Conservation (phyloP, 768 basidiomycete species). For the Termitomyces heimii region DNA sequence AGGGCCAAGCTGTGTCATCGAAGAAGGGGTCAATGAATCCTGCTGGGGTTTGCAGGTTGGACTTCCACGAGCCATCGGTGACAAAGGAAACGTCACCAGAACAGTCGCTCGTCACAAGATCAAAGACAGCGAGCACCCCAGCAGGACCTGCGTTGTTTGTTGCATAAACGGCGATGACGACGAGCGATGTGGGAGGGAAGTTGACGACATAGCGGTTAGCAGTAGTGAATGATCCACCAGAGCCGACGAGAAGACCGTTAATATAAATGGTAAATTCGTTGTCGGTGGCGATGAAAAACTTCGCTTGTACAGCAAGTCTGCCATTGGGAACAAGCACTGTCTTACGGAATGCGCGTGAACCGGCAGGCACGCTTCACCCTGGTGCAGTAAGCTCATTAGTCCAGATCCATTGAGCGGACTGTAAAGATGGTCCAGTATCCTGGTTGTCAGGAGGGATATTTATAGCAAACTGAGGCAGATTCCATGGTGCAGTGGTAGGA, state of each 20-base stretch:
- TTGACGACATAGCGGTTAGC: constrained; percentile 15
- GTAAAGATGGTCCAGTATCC: constrained; percentile 17
- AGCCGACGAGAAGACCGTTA: constrained; percentile 21
- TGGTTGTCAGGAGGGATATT: constrained; percentile 10
- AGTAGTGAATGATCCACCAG: constrained; percentile 9
- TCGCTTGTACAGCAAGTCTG: constrained; percentile 16
- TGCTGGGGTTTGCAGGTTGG: constrained; percentile 8
- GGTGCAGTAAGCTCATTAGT: constrained; percentile 19
- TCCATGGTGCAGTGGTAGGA: constrained; percentile 10
- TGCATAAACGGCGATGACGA: constrained; percentile 16
- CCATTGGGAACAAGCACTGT: too few species aligned
- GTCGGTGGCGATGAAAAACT: constrained; percentile 20
- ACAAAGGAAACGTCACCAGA: constrained; percentile 6
- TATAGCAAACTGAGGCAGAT: too few species aligned
- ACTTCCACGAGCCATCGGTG: constrained; percentile 21
- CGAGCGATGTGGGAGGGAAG: constrained; percentile 10
- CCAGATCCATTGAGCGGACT: constrained; percentile 25
- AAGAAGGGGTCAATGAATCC: constrained; percentile 10
- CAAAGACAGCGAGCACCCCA: constrained; percentile 13
- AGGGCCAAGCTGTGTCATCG: constrained; percentile 18
- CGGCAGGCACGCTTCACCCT: constrained; percentile 14
- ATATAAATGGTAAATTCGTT: constrained; percentile 22
- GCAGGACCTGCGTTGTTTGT: constrained; percentile 11
- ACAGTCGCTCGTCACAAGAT: constrained; percentile 14
- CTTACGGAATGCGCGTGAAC: constrained; percentile 24